Percentiles rank a stretch among this genome's conserved stretches.
These are phyloP conservation scores for Toxicodendron radicans DNA, from an alignment of 345 rosid genomes.

Conservation along the genomic window DNA sequence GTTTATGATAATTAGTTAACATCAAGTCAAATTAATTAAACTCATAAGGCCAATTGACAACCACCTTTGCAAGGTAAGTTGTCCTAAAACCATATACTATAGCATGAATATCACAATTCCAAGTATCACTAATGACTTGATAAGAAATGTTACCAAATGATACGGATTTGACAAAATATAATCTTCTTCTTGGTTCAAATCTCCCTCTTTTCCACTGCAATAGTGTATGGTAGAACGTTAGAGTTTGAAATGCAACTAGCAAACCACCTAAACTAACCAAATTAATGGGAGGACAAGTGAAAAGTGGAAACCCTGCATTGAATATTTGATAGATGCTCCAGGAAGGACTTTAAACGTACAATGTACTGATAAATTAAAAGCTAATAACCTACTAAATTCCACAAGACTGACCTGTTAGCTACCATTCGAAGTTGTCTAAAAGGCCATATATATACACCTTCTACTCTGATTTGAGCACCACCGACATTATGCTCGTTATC, in stretches of 20 bases:
- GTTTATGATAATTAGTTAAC: not conserved
- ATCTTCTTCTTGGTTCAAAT: conserved; percentile 75
- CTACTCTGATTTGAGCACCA: conserved; percentile 91
- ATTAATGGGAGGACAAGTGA: not conserved
- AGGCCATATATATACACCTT: conserved; percentile 99
- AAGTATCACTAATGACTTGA: not conserved
- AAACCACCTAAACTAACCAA: conserved; percentile 1
- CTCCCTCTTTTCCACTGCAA: conserved; percentile 80
- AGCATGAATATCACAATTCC: conserved; percentile 2
- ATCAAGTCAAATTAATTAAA: not conserved
- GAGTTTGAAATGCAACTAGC: conserved; percentile 16
- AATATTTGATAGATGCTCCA: conserved; percentile 1
- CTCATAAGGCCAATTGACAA: not conserved
- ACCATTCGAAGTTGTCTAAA: conserved; percentile 97
- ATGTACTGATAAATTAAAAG: not conserved
- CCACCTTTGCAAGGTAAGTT: not conserved
- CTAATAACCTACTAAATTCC: not conserved
- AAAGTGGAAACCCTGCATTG: not conserved
- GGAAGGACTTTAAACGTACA: conserved; percentile 1
- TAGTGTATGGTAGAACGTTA: conserved; percentile 16
- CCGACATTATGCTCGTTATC: conserved; percentile 88
- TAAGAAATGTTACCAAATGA: conserved; percentile 69
- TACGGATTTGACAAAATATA: conserved; percentile 90
- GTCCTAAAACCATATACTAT: not conserved
- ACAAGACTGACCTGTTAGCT: conserved; percentile 68